Base-by-base conservation (phyloP, 306 rosid genomes). In the Trichosanthes cucumerina region DNA sequence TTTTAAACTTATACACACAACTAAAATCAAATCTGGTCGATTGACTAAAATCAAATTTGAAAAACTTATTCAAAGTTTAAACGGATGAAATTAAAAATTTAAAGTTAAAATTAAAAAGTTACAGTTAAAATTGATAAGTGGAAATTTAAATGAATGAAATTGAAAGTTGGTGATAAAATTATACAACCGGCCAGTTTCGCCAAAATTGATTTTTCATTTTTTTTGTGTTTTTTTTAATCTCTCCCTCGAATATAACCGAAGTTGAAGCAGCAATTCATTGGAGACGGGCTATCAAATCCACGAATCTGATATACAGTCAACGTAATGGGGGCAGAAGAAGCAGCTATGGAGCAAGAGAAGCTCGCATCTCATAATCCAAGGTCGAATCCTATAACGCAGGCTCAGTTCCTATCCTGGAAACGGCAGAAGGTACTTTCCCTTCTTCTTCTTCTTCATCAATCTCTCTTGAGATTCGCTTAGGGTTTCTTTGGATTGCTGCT, bases 351-450 rank as follows among this genome's bases (percentile, higher is more conserved):
- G 33, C 87, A 85, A 24, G 91, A 72, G 74, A 92, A 78, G 28
- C 81, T 36, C 80, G 63, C 76, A 57, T 59, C 68, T 71, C 80
- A 86, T 77, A 81, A 53, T 9, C 83, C 90, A 0, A 84, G 64
- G 11, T 79, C 87, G 26, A 72, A 28, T 56, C 63, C 86, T 3
- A 66, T 83, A 53, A 80, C 87, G 18, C 79, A 46, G 79, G 81
- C 86, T 16, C 97, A 95, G 76, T 92, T 92, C 81, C 90, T 92
- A 70, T 83, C 90, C 9, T 93, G 97, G 98, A 95, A 95, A 85
- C 88, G 86, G 80, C 93, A 87, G 24, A 92, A 92, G 93, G 98
- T 95, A 3, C 46, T 65, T 21, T 10, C 38, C 39, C 64, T 58
- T 24, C 60, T 64, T 36, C n/a, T n/a, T 58, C 49, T 72, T 36